Percentiles rank a stretch among this genome's conserved stretches.
Conservation (phyloP, 306 rosid species). For the Cucurbita argyrosperma region DNA sequence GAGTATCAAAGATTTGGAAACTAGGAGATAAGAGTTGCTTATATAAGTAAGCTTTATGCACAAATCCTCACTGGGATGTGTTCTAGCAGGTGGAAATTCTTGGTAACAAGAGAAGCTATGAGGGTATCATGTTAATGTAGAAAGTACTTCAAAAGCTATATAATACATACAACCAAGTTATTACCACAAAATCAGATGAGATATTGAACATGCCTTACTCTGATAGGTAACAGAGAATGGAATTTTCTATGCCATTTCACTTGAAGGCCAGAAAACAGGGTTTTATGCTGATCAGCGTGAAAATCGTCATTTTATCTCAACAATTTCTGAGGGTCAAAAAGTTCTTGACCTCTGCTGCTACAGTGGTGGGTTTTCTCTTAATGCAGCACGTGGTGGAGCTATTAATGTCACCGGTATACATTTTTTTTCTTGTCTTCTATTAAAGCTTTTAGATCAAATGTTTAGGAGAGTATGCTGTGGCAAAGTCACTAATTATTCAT, state of each 20-base stretch:
- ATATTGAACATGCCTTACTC: conserved; percentile 5
- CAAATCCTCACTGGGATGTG: neutral
- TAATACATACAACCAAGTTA: neutral
- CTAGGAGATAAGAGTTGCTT: neutral
- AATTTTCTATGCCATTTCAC: conserved; percentile 57
- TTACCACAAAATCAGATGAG: neutral
- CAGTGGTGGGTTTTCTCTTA: conserved; percentile 84
- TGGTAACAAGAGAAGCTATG: neutral
- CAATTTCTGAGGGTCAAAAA: conserved; percentile 46
- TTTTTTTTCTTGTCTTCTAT: neutral
- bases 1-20: neutral
- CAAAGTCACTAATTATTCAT: neutral
- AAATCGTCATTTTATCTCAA: conserved; percentile 68
- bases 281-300: conserved; percentile 95
- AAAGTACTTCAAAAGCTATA: neutral
- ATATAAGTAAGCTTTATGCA: neutral
- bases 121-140: neutral
- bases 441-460: neutral
- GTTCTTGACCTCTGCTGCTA: conserved; percentile 94
- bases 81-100: neutral
- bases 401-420: conserved; percentile 57
- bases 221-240: conserved; percentile 65
- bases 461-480: neutral
- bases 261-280: conserved; percentile 90
- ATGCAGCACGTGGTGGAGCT: conserved; percentile 74